Conservation (phyloP, 2,329 filamentous ascomycete species). For the Daldinia sp. region DNA sequence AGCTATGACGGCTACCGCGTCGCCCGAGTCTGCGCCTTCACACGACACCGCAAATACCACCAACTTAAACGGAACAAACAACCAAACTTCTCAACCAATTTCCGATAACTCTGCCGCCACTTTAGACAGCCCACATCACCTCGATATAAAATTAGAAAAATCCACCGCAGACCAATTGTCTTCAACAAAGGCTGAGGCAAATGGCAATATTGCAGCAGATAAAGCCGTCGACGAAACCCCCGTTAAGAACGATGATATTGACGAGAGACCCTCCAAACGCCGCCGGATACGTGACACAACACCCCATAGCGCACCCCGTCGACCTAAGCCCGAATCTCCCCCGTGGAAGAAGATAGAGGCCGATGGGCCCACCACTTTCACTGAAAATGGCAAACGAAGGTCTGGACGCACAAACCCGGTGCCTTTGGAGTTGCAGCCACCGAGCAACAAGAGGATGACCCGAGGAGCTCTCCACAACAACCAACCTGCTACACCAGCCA, state of each 20-base stretch:
- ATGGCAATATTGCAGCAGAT: slow-evolving; percentile 31
- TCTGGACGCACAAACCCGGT: slow-evolving; percentile 73
- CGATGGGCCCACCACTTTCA: slow-evolving; percentile 88
- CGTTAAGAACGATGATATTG: slow-evolving; percentile 52
- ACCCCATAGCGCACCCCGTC: slow-evolving; percentile 53
- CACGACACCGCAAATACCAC: slow-evolving; percentile 45
- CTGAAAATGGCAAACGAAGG: slow-evolving; percentile 77
- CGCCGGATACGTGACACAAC: slow-evolving; percentile 68
- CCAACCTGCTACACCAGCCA: slow-evolving; percentile 52
- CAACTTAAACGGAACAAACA: slow-evolving; percentile 39
- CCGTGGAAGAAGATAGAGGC: slow-evolving; percentile 91
- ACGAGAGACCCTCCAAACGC: slow-evolving; percentile 72
- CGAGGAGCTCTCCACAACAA: slow-evolving; percentile 58
- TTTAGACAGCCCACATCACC: slow-evolving; percentile 33
- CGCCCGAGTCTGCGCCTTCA: slow-evolving; percentile 61
- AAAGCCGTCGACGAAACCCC: slow-evolving; percentile 43
- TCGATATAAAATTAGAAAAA: slow-evolving; percentile 42
- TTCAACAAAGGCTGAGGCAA: slow-evolving; percentile 31
- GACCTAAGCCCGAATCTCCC: slow-evolving; percentile 74
- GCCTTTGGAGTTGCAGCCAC: slow-evolving; percentile 65
- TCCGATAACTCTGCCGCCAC: slow-evolving; percentile 18
- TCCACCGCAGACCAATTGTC: slow-evolving; percentile 15
- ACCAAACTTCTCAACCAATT: slow-evolving; percentile 43
- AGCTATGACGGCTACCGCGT: slow-evolving; percentile 73
- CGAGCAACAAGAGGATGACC: slow-evolving; percentile 64